These are phyloP conservation scores for Vitrella brassicaformis DNA, from an alignment of 73 alveolate genomes.

Conservation along the genomic window DNA sequence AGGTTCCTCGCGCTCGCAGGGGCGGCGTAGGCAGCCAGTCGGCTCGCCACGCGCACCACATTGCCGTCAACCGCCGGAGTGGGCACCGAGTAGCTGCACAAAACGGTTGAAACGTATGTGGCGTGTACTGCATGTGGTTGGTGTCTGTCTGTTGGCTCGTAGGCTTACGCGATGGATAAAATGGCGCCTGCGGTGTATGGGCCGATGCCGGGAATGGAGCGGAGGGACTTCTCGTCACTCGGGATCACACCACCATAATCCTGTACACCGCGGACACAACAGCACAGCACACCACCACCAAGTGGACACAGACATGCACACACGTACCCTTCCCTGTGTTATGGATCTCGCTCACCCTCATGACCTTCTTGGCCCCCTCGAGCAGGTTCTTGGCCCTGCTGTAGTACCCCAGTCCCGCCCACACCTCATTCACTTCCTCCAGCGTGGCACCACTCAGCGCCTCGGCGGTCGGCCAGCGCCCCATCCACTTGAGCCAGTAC, in stretches of 20 bases:
- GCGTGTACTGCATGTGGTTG: no score
- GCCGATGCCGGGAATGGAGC: constrained; percentile 17
- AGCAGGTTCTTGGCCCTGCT: constrained; percentile 22
- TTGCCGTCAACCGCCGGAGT: constrained; percentile 28
- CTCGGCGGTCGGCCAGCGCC: constrained; percentile 3
- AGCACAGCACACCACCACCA: no score
- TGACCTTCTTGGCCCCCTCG: constrained; percentile 24
- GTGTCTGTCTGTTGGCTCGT: no score
- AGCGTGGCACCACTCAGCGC: constrained; percentile 2
- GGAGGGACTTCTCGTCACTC: neutral
- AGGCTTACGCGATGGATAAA: constrained; percentile 12
- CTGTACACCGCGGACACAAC: no score
- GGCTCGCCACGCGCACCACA: neutral
- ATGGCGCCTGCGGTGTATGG: constrained; percentile 35
- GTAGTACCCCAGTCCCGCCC: constrained; percentile 39
- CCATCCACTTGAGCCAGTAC: constrained; percentile 32
- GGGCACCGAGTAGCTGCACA: no score
- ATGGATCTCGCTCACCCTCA: no score
- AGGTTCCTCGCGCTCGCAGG: neutral
- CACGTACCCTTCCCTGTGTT: neutral
- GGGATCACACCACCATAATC: neutral
- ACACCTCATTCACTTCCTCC: constrained; percentile 10
- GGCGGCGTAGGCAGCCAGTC: neutral
- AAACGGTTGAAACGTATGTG: no score
- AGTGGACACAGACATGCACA: no score